Evolutionary conservation across 768 basidiomycete species (phyloP).

Genomic region (Tephrocybe sp.): DNA sequence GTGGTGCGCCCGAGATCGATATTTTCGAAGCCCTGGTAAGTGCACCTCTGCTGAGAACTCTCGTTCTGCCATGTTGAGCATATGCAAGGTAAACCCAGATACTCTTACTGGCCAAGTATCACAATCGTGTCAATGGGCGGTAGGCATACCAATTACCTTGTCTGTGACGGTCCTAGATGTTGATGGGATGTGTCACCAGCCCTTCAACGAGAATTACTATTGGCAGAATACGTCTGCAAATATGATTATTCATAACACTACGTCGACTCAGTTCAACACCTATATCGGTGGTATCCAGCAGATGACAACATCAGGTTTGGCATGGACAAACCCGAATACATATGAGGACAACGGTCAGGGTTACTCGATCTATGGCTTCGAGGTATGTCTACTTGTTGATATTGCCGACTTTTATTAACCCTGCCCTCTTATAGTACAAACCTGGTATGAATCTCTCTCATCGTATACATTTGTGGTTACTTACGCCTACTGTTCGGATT

Average conservation of each 20-base stretch:
- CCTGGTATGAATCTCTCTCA: slow-evolving; percentile 28
- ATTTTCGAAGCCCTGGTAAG: slow-evolving; percentile 78
- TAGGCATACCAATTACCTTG: slow-evolving; percentile 33
- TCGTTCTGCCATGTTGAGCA: not conserved
- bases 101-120: slow-evolving; percentile 64
- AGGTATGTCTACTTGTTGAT: slow-evolving; percentile 36
- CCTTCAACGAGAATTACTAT: slow-evolving; percentile 72
- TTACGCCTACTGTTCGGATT: not conserved
- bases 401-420: not conserved
- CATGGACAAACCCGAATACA: slow-evolving; percentile 63
- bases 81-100: slow-evolving; percentile 42
- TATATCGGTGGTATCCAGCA: slow-evolving; percentile 73
- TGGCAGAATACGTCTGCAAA: slow-evolving; percentile 67
- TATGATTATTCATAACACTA: slow-evolving; percentile 53
- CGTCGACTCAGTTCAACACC: slow-evolving; percentile 56
- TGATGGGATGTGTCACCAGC: slow-evolving; percentile 35
- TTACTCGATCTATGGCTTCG: slow-evolving; percentile 80
- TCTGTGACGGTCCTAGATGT: not conserved
- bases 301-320: slow-evolving; percentile 77
- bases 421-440: slow-evolving; percentile 32
- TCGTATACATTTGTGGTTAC: not conserved
- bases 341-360: slow-evolving; percentile 63
- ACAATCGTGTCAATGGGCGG: slow-evolving; percentile 83
- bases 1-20: slow-evolving; percentile 89
- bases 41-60: not conserved